Percentiles rank a stretch among this genome's conserved stretches.
These are phyloP conservation scores for Coemansia sp. DNA, from an alignment of 192 early-diverging fungal genomes.

Conservation along the genomic window DNA sequence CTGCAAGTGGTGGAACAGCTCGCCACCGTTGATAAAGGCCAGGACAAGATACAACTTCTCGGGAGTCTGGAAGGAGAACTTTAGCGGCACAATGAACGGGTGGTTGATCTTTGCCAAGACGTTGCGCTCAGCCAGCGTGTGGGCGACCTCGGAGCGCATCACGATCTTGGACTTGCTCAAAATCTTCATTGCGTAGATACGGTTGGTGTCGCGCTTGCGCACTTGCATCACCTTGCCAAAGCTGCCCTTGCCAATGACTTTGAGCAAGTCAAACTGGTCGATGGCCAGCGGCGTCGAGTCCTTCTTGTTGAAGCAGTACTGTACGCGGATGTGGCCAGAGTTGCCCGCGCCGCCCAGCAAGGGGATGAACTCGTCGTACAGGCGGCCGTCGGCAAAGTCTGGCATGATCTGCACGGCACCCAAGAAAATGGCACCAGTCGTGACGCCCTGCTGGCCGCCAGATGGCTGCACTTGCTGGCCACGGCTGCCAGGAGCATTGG, in stretches of 20 bases:
- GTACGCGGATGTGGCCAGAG: conserved; percentile 69
- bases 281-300: conserved; percentile 72
- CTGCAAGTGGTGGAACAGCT: conserved; percentile 94
- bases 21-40: conserved; percentile 95
- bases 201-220: conserved; percentile 84
- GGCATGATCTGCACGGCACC: conserved; percentile 54
- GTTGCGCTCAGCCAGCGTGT: conserved; percentile 90
- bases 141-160: conserved; percentile 86
- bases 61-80: conserved; percentile 92
- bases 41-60: conserved; percentile 95
- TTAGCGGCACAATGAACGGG: conserved; percentile 92
- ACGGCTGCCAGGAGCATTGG: conserved; percentile 18
- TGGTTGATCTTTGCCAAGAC: conserved; percentile 88
- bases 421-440: conserved; percentile 51
- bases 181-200: conserved; percentile 98
- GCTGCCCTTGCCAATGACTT: conserved; percentile 94
- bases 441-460: conserved; percentile 36
- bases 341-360: conserved; percentile 58
- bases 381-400: conserved; percentile 55
- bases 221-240: conserved; percentile 98
- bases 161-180: conserved; percentile 92
- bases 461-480: conserved; percentile 31
- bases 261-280: conserved; percentile 91
- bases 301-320: conserved; percentile 69
- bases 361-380: conserved; percentile 66